A percentile compares a stretch with the other conserved stretches of the same genome.
phyloP scores from a whole-genome alignment of 768 basidiomycete species.

The Paxillus ammoniavirescens region DNA sequence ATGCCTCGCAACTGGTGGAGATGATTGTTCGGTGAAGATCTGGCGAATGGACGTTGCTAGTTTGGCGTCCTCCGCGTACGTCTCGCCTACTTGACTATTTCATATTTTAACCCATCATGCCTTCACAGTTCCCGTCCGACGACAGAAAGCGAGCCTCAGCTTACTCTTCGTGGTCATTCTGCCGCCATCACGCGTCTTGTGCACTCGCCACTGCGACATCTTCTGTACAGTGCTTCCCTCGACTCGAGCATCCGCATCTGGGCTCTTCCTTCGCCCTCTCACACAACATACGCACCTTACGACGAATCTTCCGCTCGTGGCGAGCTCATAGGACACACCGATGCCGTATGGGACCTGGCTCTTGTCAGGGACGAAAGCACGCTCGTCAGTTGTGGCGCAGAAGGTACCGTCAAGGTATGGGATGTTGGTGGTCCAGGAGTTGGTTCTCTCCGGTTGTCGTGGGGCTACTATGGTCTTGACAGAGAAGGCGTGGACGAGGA shows the following conservation, averaged over 20 bases:
- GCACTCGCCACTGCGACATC: conserved; percentile 69
- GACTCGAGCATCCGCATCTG: conserved; percentile 94
- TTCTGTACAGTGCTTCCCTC: conserved; percentile 88
- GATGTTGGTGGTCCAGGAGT: conserved; percentile 72
- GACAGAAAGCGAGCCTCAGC: conserved; percentile 89
- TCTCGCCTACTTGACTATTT: conserved; percentile 20
- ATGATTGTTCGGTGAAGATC: conserved; percentile 94
- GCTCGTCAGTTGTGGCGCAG: conserved; percentile 87
- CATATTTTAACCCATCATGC: not conserved
- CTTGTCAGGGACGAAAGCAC: conserved; percentile 80
- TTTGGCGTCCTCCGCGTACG: conserved; percentile 76
- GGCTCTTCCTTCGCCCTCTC: conserved; percentile 71
- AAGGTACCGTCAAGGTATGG: conserved; percentile 93
- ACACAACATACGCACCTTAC: conserved; percentile 90
- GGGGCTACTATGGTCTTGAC: conserved; percentile 76
- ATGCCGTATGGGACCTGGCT: conserved; percentile 95
- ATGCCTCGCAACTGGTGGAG: conserved; percentile 88
- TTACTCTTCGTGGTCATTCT: conserved; percentile 92
- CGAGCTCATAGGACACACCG: conserved; percentile 88
- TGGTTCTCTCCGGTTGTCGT: conserved; percentile 63
- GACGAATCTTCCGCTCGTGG: conserved; percentile 77
- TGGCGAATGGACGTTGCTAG: conserved; percentile 86
- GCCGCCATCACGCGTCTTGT: conserved; percentile 86
- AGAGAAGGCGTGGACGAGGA: conserved; percentile 35
- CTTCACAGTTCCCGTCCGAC: conserved; percentile 57